Percentiles rank a stretch among this genome's conserved stretches.
These are phyloP conservation scores for Antrodiella citrinella DNA, from an alignment of 768 basidiomycete genomes.

Conservation along the genomic window DNA sequence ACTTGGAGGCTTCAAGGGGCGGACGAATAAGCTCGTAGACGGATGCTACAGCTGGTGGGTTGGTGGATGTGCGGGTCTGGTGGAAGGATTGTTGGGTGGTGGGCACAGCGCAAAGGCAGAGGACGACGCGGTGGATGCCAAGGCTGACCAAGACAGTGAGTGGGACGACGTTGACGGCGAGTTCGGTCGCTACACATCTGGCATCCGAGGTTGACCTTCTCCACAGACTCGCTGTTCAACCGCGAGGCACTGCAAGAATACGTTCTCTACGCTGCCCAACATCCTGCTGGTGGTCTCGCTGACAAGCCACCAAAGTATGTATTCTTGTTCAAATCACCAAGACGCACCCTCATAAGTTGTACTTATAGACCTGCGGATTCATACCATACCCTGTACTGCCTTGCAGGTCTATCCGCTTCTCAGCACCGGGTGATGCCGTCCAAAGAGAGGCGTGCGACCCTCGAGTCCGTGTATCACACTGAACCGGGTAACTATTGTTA, in stretches of 20 bases:
- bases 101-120: slow-evolving; percentile 25
- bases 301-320: slow-evolving; percentile 94
- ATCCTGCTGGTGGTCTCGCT: slow-evolving; percentile 75
- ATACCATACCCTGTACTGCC: slow-evolving; percentile 92
- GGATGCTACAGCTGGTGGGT: slow-evolving; percentile 99
- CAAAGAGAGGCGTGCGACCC: background rate
- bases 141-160: slow-evolving; percentile 40
- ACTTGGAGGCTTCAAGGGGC: slow-evolving; percentile 85
- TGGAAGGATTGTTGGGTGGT: slow-evolving; percentile 49
- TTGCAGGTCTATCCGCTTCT: slow-evolving; percentile 82
- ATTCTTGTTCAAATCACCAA: background rate
- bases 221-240: slow-evolving; percentile 43
- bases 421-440: slow-evolving; percentile 59
- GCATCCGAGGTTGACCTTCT: background rate
- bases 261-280: slow-evolving; percentile 79
- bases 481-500: too few relatives aligned
- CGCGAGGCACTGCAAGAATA: slow-evolving; percentile 78
- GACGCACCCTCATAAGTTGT: background rate
- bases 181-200: slow-evolving; percentile 10
- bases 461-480: too few relatives aligned
- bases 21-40: slow-evolving; percentile 98
- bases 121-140: slow-evolving; percentile 38
- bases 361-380: slow-evolving; percentile 71
- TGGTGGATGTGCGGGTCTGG: slow-evolving; percentile 74
- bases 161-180: slow-evolving; percentile 74